Evolutionary conservation across 106 monocot species (phyloP), one percentile per base, ranked within the genome.

Genomic region (Dactylorhiza incarnata): DNA sequence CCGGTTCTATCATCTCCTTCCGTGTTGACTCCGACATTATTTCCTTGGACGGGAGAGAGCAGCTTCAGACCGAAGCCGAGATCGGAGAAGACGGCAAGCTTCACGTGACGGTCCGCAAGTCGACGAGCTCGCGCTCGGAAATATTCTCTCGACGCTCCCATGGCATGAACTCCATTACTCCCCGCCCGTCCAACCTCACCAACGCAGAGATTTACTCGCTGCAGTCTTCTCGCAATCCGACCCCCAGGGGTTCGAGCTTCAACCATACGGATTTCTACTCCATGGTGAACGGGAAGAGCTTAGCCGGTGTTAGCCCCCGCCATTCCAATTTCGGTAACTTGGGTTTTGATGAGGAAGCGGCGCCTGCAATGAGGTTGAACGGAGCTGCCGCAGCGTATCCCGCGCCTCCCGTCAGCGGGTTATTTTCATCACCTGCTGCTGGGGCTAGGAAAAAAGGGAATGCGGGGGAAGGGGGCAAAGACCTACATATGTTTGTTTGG

Each of bases 21-120:
- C 66, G 52, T 6, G 88, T 88, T 26, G 88, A 88, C 23, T 80
- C 84, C 0, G 88, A 88, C 72, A 82, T 88, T 29, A 25, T 82
- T 5, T 88, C 88, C 8, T 53, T 88, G 15, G 77, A 80, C 50
- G 88, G 85, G 1, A 45, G 77, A 13, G 88, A 88, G n/a, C 73
- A 73, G 52, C 73, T 87, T n/a, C 79, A 85, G 75, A 78, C 85
- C 15, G 88, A 88, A 49, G 85, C 88, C 9, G 88, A 88, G 80
- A 65, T 88, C 4, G 82, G 85, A 9, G 53, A 84, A 19, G 84
- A 84, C 71, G 87, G 87, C 19, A 78, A 77, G 77, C 73, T 84
- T 6, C 84, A 81, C 37, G 88, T 88, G 7, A 77, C 79, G 0
- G 77, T 88, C 13, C 72, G 88, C 54, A 82, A 80, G 77, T 85